These are phyloP conservation scores for Corchorus olitorius DNA, from an alignment of 345 rosid species.

Conservation along the genomic window DNA sequence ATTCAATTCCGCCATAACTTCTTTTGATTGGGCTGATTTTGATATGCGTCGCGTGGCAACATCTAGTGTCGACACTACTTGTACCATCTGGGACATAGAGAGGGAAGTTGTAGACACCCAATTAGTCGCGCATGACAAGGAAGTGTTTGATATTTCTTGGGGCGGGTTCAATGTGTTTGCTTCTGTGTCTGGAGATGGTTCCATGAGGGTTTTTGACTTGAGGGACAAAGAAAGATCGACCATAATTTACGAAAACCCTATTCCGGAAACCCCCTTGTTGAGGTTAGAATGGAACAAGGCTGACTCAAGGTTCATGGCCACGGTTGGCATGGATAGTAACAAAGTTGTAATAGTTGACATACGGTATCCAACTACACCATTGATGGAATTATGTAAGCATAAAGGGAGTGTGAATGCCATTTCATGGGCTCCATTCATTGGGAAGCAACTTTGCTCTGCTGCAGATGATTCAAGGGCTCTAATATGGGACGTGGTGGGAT, in stretches of 20 bases:
- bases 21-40: slow-evolving; percentile 66
- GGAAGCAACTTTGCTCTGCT: slow-evolving; percentile 48
- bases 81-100: slow-evolving; percentile 60
- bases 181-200: slow-evolving; percentile 63
- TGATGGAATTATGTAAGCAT: slow-evolving; percentile 46
- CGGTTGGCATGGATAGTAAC: slow-evolving; percentile 51
- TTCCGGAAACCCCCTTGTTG: slow-evolving; percentile 36
- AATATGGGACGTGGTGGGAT: slow-evolving; percentile 45
- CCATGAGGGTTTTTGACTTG: slow-evolving; percentile 57
- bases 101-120: slow-evolving; percentile 46
- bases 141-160: slow-evolving; percentile 65
- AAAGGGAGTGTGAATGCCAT: slow-evolving; percentile 50
- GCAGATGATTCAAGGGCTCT: slow-evolving; percentile 59
- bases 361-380: slow-evolving; percentile 51
- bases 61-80: slow-evolving; percentile 52
- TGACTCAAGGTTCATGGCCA: slow-evolving; percentile 56
- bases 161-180: slow-evolving; percentile 58
- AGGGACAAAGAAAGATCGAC: slow-evolving; percentile 64
- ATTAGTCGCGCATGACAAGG: slow-evolving; percentile 62
- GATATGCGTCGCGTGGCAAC: slow-evolving; percentile 46
- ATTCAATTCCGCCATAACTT: slow-evolving; percentile 53
- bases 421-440: slow-evolving; percentile 47
- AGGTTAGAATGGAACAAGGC: slow-evolving; percentile 65
- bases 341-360: slow-evolving; percentile 57
- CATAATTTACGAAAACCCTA: slow-evolving; percentile 53